A percentile compares a stretch with the other conserved stretches of the same genome.
These are phyloP conservation scores for Hippophae tibetana DNA, from an alignment of 306 rosid species.

Conservation along the genomic window DNA sequence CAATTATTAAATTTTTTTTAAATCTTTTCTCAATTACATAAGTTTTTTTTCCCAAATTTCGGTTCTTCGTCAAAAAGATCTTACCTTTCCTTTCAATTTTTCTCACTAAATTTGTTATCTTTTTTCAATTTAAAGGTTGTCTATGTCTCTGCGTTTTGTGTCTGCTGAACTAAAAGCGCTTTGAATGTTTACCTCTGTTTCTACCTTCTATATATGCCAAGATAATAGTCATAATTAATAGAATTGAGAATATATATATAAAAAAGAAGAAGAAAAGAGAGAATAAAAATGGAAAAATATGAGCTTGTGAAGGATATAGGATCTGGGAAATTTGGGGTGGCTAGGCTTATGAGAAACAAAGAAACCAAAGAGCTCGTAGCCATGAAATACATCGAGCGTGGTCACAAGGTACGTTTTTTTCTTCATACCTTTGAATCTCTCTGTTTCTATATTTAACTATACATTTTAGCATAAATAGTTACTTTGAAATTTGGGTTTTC, in stretches of 20 bases:
- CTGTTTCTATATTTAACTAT: not conserved
- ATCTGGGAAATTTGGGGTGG: constrained; percentile 83
- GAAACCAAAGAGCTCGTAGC: constrained; percentile 72
- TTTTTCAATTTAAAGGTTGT: constrained; percentile 1
- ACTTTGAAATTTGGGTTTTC: not conserved
- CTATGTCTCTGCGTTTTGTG: constrained; percentile 1
- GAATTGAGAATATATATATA: not conserved
- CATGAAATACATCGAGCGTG: constrained; percentile 75
- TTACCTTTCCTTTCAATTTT: too few relatives aligned
- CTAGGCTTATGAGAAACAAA: constrained; percentile 65
- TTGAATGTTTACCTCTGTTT: not conserved
- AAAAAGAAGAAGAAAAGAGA: not conserved
- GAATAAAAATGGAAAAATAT: constrained; percentile 51
- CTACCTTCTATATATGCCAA: not conserved
- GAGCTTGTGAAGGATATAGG: constrained; percentile 81
- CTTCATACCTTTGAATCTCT: not conserved
- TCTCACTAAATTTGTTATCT: not conserved
- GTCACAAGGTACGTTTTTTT: constrained; percentile 32
- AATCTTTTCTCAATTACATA: not conserved
- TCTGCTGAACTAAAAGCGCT: not conserved
- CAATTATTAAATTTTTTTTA: not conserved
- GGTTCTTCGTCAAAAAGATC: too few relatives aligned
- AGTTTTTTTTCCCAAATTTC: too few relatives aligned
- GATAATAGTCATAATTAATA: too few relatives aligned
- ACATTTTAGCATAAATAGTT: not conserved